A percentile compares a stretch with the other conserved stretches of the same genome.
Conservation (phyloP, 129 eudicot genomes). For the Centella asiatica region DNA sequence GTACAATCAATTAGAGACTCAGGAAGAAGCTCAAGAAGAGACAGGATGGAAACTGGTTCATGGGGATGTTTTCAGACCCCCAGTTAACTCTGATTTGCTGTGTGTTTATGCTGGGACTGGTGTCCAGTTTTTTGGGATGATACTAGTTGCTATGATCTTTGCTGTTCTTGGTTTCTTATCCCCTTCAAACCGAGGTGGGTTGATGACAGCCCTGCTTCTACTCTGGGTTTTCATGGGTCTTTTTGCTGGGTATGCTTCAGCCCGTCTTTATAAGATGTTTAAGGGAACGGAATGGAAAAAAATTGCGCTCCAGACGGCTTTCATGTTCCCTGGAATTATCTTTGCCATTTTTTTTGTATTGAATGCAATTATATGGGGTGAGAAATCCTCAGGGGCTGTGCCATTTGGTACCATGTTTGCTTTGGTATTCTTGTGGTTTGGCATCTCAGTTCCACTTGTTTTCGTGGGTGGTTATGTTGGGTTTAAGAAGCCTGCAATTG, state of each 20-base stretch:
- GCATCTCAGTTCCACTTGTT: constrained; percentile 67
- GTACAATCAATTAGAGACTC: constrained; percentile 68
- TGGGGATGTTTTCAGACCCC: constrained; percentile 76
- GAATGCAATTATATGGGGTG: constrained; percentile 62
- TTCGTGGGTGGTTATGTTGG: constrained; percentile 66
- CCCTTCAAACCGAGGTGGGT: constrained; percentile 72
- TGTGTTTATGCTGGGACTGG: constrained; percentile 75
- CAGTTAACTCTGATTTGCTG: constrained; percentile 49
- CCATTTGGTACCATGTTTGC: constrained; percentile 83
- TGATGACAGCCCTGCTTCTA: constrained; percentile 62
- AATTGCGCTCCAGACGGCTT: constrained; percentile 47
- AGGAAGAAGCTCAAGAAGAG: constrained; percentile 76
- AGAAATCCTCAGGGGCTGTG: constrained; percentile 67
- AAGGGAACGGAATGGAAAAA: constrained; percentile 73
- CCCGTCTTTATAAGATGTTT: constrained; percentile 58
- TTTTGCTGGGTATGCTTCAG: constrained; percentile 67
- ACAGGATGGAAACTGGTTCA: constrained; percentile 77
- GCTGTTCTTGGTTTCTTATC: constrained; percentile 66
- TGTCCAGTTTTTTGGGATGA: constrained; percentile 69
- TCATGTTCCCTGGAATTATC: constrained; percentile 60
- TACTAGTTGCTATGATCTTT: constrained; percentile 55
- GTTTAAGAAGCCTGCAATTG: constrained; percentile 46
- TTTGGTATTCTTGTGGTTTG: constrained; percentile 59
- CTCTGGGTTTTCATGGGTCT: constrained; percentile 80
- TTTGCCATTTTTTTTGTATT: constrained; percentile 48